These are phyloP conservation scores for Tetratostichococcus sp. DNA, from an alignment of 139 green algal genomes.

Conservation along the genomic window DNA sequence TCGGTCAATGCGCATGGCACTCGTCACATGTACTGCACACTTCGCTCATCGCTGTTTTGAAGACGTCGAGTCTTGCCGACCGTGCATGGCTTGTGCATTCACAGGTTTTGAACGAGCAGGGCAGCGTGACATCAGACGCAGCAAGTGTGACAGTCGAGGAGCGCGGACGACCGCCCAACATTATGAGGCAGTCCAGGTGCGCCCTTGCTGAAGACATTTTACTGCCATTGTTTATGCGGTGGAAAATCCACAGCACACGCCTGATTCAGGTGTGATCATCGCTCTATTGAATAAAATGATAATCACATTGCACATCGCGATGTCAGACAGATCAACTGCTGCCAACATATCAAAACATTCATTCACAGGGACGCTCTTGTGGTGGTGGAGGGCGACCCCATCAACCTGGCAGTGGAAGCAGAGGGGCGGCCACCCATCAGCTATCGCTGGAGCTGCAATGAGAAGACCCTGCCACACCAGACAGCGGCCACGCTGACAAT, in stretches of 20 bases:
- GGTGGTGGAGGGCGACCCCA: not conserved
- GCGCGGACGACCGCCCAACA: not conserved
- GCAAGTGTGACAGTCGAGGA: not conserved
- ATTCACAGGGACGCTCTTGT: not conserved
- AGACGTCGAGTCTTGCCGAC: not conserved
- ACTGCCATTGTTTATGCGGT: no score
- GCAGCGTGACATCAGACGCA: not conserved
- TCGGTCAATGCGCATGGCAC: no score
- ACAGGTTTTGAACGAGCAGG: not conserved
- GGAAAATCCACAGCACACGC: no score
- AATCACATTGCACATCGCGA: no score
- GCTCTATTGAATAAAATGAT: no score
- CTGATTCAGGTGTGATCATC: no score
- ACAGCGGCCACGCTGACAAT: not conserved
- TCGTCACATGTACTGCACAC: no score
- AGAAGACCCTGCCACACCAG: not conserved
- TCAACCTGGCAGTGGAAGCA: not conserved
- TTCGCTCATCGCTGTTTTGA: no score
- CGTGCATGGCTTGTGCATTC: not conserved
- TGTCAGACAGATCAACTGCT: not conserved
- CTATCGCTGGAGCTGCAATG: not conserved
- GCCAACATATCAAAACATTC: no score
- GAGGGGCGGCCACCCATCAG: not conserved
- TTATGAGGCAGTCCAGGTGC: not conserved
- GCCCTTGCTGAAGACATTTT: no score